These are phyloP conservation scores for Hypoxylon perforatum DNA, from an alignment of 495 filamentous ascomycete species.

Conservation along the genomic window DNA sequence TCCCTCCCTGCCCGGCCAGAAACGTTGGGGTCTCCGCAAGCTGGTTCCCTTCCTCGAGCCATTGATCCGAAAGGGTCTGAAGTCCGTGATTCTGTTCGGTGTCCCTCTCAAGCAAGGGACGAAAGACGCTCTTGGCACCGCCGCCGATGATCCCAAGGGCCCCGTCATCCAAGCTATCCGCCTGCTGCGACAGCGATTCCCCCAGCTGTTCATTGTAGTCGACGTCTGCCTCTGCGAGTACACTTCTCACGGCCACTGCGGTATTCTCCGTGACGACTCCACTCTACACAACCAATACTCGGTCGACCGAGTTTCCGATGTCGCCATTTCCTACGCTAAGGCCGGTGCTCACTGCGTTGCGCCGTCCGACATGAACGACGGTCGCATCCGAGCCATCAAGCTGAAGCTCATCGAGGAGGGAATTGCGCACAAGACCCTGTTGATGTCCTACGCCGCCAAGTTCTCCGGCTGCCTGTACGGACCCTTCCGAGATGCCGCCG, in stretches of 20 bases:
- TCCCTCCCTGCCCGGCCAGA: conserved; percentile 87
- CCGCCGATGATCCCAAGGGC: conserved; percentile 90
- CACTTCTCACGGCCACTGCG: conserved; percentile 98
- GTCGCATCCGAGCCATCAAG: conserved; percentile 95
- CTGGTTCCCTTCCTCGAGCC: conserved; percentile 85
- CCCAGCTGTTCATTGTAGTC: conserved; percentile 85
- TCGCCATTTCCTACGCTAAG: conserved; percentile 89
- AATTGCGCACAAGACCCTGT: conserved; percentile 84
- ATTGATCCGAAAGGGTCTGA: conserved; percentile 86
- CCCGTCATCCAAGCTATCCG: conserved; percentile 89
- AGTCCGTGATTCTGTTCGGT: conserved; percentile 94
- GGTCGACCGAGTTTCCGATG: conserved; percentile 92
- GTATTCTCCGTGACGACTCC: conserved; percentile 91
- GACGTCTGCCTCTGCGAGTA: conserved; percentile 99
- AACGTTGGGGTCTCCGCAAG: conserved; percentile 87
- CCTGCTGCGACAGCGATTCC: conserved; percentile 82
- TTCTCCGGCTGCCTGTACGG: conserved; percentile 97
- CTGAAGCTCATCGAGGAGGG: conserved; percentile 92
- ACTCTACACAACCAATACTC: conserved; percentile 90
- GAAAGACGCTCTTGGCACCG: conserved; percentile 93
- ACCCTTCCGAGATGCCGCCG: conserved; percentile 95
- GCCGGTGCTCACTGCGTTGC: conserved; percentile 97
- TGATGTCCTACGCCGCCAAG: conserved; percentile 98
- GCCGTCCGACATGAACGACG: conserved; percentile 98
- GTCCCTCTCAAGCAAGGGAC: conserved; percentile 81